Percentiles rank a stretch among this genome's conserved stretches.
These are phyloP conservation scores for Citrullus colocynthis DNA, from an alignment of 306 rosid genomes.

Conservation along the genomic window DNA sequence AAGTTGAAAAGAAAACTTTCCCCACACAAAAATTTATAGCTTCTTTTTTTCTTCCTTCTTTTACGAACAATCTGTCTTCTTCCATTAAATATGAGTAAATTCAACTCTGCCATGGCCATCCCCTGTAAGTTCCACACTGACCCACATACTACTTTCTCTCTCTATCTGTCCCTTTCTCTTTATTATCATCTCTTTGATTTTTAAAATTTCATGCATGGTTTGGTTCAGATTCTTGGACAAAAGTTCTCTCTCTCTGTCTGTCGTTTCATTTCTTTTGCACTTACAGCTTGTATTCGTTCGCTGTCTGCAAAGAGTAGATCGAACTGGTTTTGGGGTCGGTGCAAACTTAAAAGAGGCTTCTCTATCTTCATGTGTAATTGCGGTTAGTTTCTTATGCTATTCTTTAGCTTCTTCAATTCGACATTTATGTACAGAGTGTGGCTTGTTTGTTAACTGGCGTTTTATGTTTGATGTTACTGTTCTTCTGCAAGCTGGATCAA, in stretches of 20 bases:
- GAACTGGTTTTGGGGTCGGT: not conserved
- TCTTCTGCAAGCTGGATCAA: not conserved
- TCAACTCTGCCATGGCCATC: not conserved
- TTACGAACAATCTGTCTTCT: not conserved
- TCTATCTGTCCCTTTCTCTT: not conserved
- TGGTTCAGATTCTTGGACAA: constrained; percentile 4
- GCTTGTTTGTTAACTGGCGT: not conserved
- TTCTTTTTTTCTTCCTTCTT: no score
- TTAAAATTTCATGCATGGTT: constrained; percentile 3
- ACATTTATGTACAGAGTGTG: not conserved
- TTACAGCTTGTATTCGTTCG: not conserved
- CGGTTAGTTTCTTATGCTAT: not conserved
- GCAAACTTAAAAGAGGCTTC: not conserved
- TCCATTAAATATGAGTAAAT: not conserved
- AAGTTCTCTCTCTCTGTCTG: not conserved
- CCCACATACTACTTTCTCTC: not conserved
- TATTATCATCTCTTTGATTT: not conserved
- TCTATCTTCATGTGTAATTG: not conserved
- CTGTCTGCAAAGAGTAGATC: constrained; percentile 1
- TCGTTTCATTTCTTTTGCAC: not conserved
- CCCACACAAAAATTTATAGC: not conserved
- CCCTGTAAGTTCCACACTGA: not conserved
- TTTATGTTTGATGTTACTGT: not conserved
- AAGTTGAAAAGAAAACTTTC: not conserved
- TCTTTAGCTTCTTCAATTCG: not conserved